Evolutionary conservation across 192 early-diverging fungal species (phyloP), one percentile per base, ranked within the genome.

Genomic region (Spizellomyces sp.): DNA sequence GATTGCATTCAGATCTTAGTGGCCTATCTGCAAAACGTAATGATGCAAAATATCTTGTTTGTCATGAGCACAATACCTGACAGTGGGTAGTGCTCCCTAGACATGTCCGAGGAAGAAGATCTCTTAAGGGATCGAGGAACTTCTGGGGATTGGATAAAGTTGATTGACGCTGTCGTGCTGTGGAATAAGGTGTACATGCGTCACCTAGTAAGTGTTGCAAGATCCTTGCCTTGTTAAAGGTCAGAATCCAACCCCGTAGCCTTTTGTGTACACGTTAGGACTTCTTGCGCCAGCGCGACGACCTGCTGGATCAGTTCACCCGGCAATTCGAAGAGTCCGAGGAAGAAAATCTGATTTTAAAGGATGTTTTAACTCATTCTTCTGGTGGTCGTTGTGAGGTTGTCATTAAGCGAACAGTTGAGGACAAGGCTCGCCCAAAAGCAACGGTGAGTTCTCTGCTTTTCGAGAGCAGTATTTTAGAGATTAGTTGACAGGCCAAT

Each of bases 281-380:
- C 9, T 46, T 76, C 42, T 50, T 77, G 6, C 7, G 43, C 1
- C 42, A 74, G 12, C 54, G 72, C 8, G 79, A 80, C 14, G 22
- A 22, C 1, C 12, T 60, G 1, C 61, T 80, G 19, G 36, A 36
- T 8, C 8, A 19, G 12, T 66, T 73, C 50, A 21, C 64, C 12
- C 59, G 76, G 41, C 43, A 77, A 27, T 80, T 77, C 64, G 46
- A 69, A 45, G 15, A 52, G n/a, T 54, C 77, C 10, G 79, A 80
- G 56, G 79, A 80, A 58, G 62, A 80, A 52, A 74, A 67, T 15
- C 15, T 69, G 12, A 68, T 80, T 22, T 64, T 80, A 27, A 73
- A 69, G 52, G 79, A 80, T 48, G 56, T 80, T 6, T 62, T 80
- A 15, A 42, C 52, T 7, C 74, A 77, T 19, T 61, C 27, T 69